Base-by-base conservation (phyloP, 768 basidiomycete species). In the Leccinum fibrillosum region DNA sequence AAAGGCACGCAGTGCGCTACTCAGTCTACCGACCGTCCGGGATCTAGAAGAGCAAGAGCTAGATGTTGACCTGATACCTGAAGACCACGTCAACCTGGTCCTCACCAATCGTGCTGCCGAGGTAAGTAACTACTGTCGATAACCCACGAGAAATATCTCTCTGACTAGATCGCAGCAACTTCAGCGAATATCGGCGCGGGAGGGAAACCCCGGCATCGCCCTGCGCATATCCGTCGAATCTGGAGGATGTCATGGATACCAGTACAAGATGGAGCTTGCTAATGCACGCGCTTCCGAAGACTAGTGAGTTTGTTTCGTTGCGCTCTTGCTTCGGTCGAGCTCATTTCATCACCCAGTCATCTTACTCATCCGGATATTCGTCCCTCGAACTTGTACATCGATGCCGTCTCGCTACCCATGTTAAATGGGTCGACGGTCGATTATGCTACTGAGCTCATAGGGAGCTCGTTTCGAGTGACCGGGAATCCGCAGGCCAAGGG, bases 221-320 rank as follows among this genome's bases (percentile, higher is more conserved):
- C 77, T 98, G 23, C 79, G 94, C 62, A 81, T 98, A 62, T 78
- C 86, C 1, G 93, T 98, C 25, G 94, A 97, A 66, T 92, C 89
- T 11, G 96, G 96, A 11, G 96, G 96, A 19, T 98, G 96, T 68
- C 95, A 98, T 70, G 96, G 96, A 37, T 98, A 98, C 72, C 94
- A 97, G 67, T 97, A 98, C 73, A 95, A 91, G 64, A 84, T 98
- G 82, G 86, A 89, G 55, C 80, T 98, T 4, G 88, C 90, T 2
- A 79, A 78, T 37, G 73, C 75, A 47, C 78, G 79, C 15, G 76
- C 80, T 28, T 78, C 79, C 5, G 93, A 94, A 62, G 94, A 97
- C 74, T 97, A 94, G 94, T 95, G 69, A 69, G 92, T 77, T 13
- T 1, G 3, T 21, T 7, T 23, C 11, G 32, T 34, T 34, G 32